A percentile compares a stretch with the other conserved stretches of the same genome.
Conservation (phyloP, 2,329 filamentous ascomycete genomes). For the Ceratocystis diversiconidia region DNA sequence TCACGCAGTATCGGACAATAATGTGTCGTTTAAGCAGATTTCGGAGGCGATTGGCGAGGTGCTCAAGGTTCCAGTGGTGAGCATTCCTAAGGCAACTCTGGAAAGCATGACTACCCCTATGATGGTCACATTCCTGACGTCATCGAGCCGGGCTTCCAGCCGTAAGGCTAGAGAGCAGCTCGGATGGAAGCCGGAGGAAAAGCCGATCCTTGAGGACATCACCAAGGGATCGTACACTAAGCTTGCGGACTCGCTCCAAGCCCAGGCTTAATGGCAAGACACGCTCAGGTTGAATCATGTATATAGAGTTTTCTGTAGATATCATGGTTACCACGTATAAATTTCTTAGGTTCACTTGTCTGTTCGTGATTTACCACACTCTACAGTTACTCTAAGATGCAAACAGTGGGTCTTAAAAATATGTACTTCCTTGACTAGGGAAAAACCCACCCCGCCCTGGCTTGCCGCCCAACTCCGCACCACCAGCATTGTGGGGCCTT, state of each 20-base stretch:
- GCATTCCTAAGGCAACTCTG: slow-evolving; percentile 19
- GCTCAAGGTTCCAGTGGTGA: slow-evolving; percentile 21
- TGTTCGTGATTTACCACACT: neutral
- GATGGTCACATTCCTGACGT: slow-evolving; percentile 25
- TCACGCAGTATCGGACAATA: slow-evolving; percentile 25
- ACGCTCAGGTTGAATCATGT: neutral
- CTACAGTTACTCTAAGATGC: too few species aligned
- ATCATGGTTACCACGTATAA: neutral
- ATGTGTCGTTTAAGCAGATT: slow-evolving; percentile 25
- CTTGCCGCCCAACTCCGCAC: too few species aligned
- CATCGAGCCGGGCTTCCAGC: slow-evolving; percentile 25
- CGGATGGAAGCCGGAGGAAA: slow-evolving; percentile 27
- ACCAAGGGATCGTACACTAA: slow-evolving; percentile 22
- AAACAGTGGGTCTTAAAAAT: too few species aligned
- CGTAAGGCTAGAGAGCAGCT: slow-evolving; percentile 28
- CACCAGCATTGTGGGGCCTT: too few species aligned
- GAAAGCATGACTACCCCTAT: slow-evolving; percentile 25
- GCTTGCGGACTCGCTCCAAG: slow-evolving; percentile 18
- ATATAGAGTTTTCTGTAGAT: neutral
- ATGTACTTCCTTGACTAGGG: too few species aligned
- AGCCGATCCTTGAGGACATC: slow-evolving; percentile 27
- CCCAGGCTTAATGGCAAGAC: neutral
- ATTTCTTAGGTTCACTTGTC: neutral
- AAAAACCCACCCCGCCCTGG: too few species aligned
- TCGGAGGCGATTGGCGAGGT: slow-evolving; percentile 21